Evolutionary conservation across 768 basidiomycete species (phyloP).

Genomic region (Lactarius sp.): DNA sequence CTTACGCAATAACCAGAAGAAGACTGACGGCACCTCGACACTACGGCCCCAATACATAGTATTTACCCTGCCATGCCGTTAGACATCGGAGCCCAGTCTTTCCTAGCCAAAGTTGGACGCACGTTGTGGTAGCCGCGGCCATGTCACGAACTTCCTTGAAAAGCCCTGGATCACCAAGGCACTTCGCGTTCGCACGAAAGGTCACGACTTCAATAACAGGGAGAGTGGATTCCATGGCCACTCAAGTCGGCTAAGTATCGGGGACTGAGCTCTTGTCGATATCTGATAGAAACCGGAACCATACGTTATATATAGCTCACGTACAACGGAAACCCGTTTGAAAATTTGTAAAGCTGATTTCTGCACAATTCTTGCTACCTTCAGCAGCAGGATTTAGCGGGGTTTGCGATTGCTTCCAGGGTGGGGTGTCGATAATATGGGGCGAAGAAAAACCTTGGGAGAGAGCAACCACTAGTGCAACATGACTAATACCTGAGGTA

Average conservation of each 20-base stretch:
- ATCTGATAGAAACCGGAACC: too few relatives aligned
- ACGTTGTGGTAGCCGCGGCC: not conserved
- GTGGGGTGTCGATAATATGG: too few relatives aligned
- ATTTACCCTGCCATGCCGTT: not conserved
- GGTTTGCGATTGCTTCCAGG: too few relatives aligned
- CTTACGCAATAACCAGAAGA: constrained; percentile 12
- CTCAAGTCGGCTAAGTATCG: not conserved
- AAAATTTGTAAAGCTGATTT: too few relatives aligned
- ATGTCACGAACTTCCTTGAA: constrained; percentile 11
- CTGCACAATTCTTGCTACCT: too few relatives aligned
- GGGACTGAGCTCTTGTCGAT: too few relatives aligned
- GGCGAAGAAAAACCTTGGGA: too few relatives aligned
- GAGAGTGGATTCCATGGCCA: not conserved
- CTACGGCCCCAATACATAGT: constrained; percentile 10
- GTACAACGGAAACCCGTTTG: too few relatives aligned
- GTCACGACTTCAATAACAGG: constrained; percentile 9
- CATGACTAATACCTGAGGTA: too few relatives aligned
- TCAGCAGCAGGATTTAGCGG: too few relatives aligned
- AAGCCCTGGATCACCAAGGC: not conserved
- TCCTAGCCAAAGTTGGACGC: not conserved
- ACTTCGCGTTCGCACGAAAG: constrained; percentile 7
- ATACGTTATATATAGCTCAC: too few relatives aligned
- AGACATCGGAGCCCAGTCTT: not conserved
- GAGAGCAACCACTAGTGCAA: too few relatives aligned
- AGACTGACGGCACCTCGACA: not conserved